phyloP scores from a whole-genome alignment of 2,329 filamentous ascomycete species.

The Scedosporium dehoogii region DNA sequence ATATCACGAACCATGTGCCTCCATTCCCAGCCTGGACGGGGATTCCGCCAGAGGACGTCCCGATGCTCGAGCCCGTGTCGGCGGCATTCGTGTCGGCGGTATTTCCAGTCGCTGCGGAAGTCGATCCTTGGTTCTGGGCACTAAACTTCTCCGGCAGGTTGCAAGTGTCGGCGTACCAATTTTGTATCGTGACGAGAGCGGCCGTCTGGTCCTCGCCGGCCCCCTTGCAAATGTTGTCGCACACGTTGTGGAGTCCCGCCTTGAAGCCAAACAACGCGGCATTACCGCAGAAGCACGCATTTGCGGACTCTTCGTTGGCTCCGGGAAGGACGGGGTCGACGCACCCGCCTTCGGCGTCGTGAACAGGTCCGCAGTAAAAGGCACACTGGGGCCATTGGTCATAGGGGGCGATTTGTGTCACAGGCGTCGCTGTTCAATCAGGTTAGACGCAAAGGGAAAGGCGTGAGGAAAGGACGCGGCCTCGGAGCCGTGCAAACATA shows the following conservation, averaged over 20 bases:
- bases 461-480: background rate
- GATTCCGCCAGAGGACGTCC: slow-evolving; percentile 5
- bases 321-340: slow-evolving; percentile 45
- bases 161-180: slow-evolving; percentile 65
- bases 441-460: background rate
- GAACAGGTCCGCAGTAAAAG: slow-evolving; percentile 46
- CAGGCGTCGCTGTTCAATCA: background rate
- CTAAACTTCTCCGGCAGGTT: slow-evolving; percentile 23
- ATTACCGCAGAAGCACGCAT: slow-evolving; percentile 66
- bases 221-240: slow-evolving; percentile 43
- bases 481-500: background rate
- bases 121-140: slow-evolving; percentile 6
- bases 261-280: slow-evolving; percentile 48
- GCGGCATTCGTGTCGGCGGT: slow-evolving; percentile 8
- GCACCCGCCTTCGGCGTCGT: slow-evolving; percentile 63
- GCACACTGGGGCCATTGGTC: slow-evolving; percentile 53
- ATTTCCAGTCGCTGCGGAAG: slow-evolving; percentile 1
- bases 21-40: background rate
- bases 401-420: slow-evolving; percentile 48
- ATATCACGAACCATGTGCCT: background rate
- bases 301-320: slow-evolving; percentile 43
- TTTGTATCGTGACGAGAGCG: slow-evolving; percentile 45
- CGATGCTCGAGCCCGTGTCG: background rate
- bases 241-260: slow-evolving; percentile 46
- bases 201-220: slow-evolving; percentile 20